Evolutionary conservation across 2,329 filamentous ascomycete species (phyloP), one percentile per base, ranked within the genome.

Genomic region (Clonostachys solani): DNA sequence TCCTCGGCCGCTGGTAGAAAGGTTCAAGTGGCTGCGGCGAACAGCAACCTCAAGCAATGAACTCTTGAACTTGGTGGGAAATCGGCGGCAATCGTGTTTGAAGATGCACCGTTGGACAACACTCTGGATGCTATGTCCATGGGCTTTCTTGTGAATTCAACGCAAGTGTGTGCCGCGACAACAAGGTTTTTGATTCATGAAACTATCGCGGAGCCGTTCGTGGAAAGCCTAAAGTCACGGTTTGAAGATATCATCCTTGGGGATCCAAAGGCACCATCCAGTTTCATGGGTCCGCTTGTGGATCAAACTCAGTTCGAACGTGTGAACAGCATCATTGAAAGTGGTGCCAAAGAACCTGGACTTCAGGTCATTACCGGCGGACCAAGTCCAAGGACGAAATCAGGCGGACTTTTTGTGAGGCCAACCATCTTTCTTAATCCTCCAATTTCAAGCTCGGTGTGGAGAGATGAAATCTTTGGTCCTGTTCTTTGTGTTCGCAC

Each of bases 101-200:
- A 81, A 3, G 84, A 87, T 55, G 81, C 78, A 6, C 76, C 84
- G 45, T 58, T 88, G 34, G 79, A 85, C 33, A 76, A 74, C 53
- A 84, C 84, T 12, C 81, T 62, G 6, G 54, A 48, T 5, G 67
- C 63, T 63, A 58, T 59, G 12, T 58, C 59, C 29, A 60, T 61
- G 47, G 56, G 65, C 15, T 63, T 89, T 73, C 84, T 86, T 69
- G 81, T 80, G 47, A 88, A 89, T 56, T 82, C 82, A 0, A 86
- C 86, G n/a, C 86, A 90, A 62, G 83, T 89, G 43, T 90, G 86
- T 70, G 87, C 85, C 33, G 88, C 88, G 53, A 84, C 84, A 6
- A 87, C 84, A 1, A 71, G 86, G 4, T 82, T 89, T 9, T 88
- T 88, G 60, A 77, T 89, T 6, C 84, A 84, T 3, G 66, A 72